phyloP scores from a whole-genome alignment of 768 basidiomycete species.

The Nidularia sp. region DNA sequence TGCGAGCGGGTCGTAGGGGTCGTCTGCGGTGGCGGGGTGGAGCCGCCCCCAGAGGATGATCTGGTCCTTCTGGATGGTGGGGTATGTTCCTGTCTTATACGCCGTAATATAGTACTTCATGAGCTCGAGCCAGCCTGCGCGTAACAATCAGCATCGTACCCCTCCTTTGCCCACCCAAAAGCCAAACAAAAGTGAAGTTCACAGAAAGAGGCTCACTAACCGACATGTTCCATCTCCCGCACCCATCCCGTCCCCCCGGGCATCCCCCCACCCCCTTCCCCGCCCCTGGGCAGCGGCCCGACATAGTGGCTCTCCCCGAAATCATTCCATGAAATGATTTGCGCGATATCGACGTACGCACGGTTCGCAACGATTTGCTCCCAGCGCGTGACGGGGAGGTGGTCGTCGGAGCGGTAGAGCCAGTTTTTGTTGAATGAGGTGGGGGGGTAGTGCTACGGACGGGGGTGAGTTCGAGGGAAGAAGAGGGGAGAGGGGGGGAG shows the following conservation, averaged over 20 bases:
- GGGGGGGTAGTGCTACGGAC: conserved; percentile 42
- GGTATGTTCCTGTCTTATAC: conserved; percentile 56
- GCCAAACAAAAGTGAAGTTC: too few species aligned
- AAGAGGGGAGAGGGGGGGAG: neutral
- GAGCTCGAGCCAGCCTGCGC: conserved; percentile 46
- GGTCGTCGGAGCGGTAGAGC: conserved; percentile 55
- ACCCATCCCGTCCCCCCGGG: conserved; percentile 65
- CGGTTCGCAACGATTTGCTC: conserved; percentile 49
- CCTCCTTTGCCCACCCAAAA: neutral
- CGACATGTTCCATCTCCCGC: conserved; percentile 46
- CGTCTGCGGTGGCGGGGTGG: conserved; percentile 36
- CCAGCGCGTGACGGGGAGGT: conserved; percentile 54
- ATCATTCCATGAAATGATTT: conserved; percentile 67
- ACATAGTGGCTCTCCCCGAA: conserved; percentile 75
- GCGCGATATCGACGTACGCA: conserved; percentile 31
- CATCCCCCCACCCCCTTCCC: conserved; percentile 58
- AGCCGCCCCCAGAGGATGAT: conserved; percentile 55
- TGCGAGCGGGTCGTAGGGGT: conserved; percentile 34
- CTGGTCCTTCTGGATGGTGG: conserved; percentile 41
- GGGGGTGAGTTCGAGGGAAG: neutral
- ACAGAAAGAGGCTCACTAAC: conserved; percentile 6
- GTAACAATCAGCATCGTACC: neutral
- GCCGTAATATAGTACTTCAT: conserved; percentile 48
- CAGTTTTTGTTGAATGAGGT: conserved; percentile 56
- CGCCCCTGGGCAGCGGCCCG: conserved; percentile 57